A percentile compares a stretch with the other conserved stretches of the same genome.
These are phyloP conservation scores for Trichophyton schoenleinii DNA, from an alignment of 2,329 filamentous ascomycete species.

Conservation along the genomic window DNA sequence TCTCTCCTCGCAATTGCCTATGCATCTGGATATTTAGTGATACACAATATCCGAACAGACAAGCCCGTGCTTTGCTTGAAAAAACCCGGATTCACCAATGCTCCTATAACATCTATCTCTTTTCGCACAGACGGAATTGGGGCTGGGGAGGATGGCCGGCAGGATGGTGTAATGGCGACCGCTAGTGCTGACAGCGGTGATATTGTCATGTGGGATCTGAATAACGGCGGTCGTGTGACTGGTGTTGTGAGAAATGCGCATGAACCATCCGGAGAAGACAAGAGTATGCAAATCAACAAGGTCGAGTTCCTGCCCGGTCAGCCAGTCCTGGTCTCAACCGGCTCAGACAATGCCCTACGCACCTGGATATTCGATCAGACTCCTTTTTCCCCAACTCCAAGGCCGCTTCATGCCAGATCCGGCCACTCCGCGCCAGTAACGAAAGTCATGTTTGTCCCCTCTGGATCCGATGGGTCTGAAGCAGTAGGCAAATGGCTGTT, in stretches of 20 bases:
- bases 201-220: conserved; percentile 92
- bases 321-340: conserved; percentile 78
- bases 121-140: conserved; percentile 85
- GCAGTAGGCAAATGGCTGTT: conserved; percentile 86
- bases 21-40: conserved; percentile 60
- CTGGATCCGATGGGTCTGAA: conserved; percentile 80
- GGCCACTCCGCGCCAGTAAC: conserved; percentile 82
- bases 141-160: conserved; percentile 72
- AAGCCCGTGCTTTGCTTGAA: conserved; percentile 58
- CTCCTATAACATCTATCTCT: conserved; percentile 64
- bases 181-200: conserved; percentile 68
- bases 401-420: conserved; percentile 71
- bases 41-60: conserved; percentile 73
- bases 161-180: conserved; percentile 88
- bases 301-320: conserved; percentile 83
- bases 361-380: conserved; percentile 94
- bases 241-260: conserved; percentile 82
- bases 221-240: conserved; percentile 72
- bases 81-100: conserved; percentile 46
- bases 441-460: conserved; percentile 70
- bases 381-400: conserved; percentile 75
- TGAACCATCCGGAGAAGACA: conserved; percentile 44
- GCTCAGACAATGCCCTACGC: conserved; percentile 83
- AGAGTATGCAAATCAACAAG: conserved; percentile 65
- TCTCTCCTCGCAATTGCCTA: conserved; percentile 83